Percentiles rank a stretch among this genome's conserved stretches.
These are phyloP conservation scores for Sideroxylon spinosum DNA, from an alignment of 179 eudicot genomes.

Conservation along the genomic window DNA sequence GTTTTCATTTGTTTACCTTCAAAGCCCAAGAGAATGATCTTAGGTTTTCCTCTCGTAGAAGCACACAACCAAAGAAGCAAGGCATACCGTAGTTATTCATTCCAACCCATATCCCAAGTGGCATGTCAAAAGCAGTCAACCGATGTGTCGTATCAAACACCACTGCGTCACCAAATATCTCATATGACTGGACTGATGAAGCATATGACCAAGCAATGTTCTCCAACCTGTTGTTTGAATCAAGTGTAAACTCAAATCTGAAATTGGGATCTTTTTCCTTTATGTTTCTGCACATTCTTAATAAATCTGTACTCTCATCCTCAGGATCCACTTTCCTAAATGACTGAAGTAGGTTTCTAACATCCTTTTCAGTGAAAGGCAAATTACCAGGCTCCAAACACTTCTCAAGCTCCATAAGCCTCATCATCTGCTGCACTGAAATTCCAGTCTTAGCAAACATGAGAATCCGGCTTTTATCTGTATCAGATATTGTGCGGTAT, in stretches of 20 bases:
- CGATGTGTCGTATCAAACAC: constrained; percentile 94
- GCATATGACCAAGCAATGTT: constrained; percentile 96
- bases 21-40: constrained; percentile 86
- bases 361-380: constrained; percentile 93
- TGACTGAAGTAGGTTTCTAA: constrained; percentile 83
- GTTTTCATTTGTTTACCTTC: constrained; percentile 51
- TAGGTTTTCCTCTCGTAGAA: constrained; percentile 77
- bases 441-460: constrained; percentile 93
- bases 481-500: constrained; percentile 77
- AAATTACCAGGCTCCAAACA: constrained; percentile 78
- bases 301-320: constrained; percentile 72
- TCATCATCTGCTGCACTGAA: constrained; percentile 96
- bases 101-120: constrained; percentile 94
- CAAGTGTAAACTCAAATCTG: constrained; percentile 68
- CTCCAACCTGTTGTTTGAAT: constrained; percentile 68
- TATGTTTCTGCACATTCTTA: constrained; percentile 79
- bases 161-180: constrained; percentile 85
- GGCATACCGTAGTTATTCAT: constrained; percentile 96
- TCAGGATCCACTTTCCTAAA: constrained; percentile 75
- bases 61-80: constrained; percentile 87
- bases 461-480: constrained; percentile 70
- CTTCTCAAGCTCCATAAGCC: constrained; percentile 87
- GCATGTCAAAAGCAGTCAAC: constrained; percentile 85
- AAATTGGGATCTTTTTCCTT: constrained; percentile 81
- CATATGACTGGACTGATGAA: constrained; percentile 73